Evolutionary conservation across 2,329 filamentous ascomycete genomes (phyloP).

Genomic region (Byssothecium circinans): DNA sequence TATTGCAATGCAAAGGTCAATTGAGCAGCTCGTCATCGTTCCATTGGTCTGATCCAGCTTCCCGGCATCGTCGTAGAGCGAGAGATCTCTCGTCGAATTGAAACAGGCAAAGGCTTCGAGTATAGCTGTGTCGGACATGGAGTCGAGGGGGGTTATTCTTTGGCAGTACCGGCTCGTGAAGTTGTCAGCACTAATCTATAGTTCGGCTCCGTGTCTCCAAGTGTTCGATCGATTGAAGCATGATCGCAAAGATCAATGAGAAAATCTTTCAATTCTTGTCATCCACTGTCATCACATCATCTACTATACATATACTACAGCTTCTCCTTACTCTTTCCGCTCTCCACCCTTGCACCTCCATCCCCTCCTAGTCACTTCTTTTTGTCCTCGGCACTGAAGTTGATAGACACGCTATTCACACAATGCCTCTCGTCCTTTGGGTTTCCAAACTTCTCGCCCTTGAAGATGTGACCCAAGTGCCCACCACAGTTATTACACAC

Average conservation of each 20-base stretch:
- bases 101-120: not conserved
- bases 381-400: constrained; percentile 72
- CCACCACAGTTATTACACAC: constrained; percentile 93
- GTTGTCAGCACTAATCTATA: too few relatives aligned
- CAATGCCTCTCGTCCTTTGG: constrained; percentile 97
- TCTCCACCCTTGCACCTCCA: not conserved
- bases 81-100: not conserved
- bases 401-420: constrained; percentile 90
- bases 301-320: constrained; percentile 13
- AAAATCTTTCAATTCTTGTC: too few relatives aligned
- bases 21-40: not conserved
- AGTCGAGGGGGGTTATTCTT: too few relatives aligned
- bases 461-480: constrained; percentile 88
- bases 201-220: too few relatives aligned
- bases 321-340: not conserved
- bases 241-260: too few relatives aligned
- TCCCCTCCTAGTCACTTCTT: constrained; percentile 19
- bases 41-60: not conserved
- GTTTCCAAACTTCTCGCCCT: constrained; percentile 79
- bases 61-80: not conserved
- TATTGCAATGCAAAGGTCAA: constrained; percentile 1
- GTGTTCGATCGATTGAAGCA: too few relatives aligned
- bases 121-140: not conserved
- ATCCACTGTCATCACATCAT: too few relatives aligned
- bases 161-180: too few relatives aligned